These are phyloP conservation scores for Candida sanyaensis DNA, from an alignment of 1,139 yeast genomes.

Conservation along the genomic window DNA sequence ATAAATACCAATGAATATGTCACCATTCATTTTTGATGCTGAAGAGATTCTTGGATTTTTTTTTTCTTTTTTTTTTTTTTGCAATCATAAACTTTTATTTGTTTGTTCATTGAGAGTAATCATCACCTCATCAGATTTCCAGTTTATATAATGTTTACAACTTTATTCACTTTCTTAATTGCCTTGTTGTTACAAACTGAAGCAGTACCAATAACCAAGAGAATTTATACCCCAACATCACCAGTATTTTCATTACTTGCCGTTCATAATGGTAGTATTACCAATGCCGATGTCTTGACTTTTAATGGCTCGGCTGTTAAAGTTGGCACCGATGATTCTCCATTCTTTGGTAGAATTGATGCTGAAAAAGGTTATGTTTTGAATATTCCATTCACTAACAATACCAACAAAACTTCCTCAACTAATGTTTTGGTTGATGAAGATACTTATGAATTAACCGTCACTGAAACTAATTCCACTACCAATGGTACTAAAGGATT, in stretches of 20 bases:
- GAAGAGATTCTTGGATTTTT: neutral
- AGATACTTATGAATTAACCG: conserved; percentile 21
- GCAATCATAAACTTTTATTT: too few species aligned
- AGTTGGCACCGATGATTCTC: conserved; percentile 32
- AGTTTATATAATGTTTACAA: conserved; percentile 3
- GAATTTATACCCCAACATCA: conserved; percentile 34
- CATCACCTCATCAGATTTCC: neutral
- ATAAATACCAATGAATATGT: neutral
- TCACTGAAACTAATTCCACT: conserved; percentile 18
- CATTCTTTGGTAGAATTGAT: conserved; percentile 39
- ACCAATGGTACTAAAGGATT: conserved; percentile 19
- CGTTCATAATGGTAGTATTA: conserved; percentile 32
- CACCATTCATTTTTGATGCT: neutral
- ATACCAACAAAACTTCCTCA: conserved; percentile 15
- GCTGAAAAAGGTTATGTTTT: conserved; percentile 35
- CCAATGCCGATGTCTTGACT: conserved; percentile 35
- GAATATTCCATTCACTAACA: conserved; percentile 27
- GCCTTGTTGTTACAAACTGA: conserved; percentile 10
- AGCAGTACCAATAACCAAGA: conserved; percentile 24
- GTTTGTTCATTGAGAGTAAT: neutral
- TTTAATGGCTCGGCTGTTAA: conserved; percentile 34
- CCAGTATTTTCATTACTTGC: conserved; percentile 40
- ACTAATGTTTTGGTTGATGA: conserved; percentile 29
- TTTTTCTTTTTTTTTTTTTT: neutral
- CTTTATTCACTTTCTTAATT: conserved; percentile 7